A percentile compares a stretch with the other conserved stretches of the same genome.
Evolutionary conservation across 768 basidiomycete species (phyloP).

Genomic region (Leccinum variicolor): DNA sequence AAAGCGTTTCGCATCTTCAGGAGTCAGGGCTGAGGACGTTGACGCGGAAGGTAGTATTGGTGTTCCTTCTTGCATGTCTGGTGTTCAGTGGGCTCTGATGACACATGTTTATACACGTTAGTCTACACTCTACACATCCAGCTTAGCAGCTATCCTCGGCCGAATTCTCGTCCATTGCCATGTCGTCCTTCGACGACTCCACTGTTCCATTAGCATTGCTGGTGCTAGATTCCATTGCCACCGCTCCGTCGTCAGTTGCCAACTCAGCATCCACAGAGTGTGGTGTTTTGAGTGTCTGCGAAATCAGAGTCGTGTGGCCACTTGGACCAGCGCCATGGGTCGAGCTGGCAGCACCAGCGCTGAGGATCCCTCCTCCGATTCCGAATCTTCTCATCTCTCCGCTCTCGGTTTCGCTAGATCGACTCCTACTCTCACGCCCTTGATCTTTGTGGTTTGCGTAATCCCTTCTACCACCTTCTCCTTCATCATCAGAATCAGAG

Average conservation of each 20-base stretch:
- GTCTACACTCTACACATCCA: background rate
- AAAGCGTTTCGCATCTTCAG: conserved; percentile 67
- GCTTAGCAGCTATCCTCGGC: conserved; percentile 5
- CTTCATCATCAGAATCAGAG: conserved; percentile 98
- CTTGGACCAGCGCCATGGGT: conserved; percentile 78
- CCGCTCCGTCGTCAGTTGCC: conserved; percentile 17
- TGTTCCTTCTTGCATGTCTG: conserved; percentile 6
- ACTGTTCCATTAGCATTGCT: conserved; percentile 14
- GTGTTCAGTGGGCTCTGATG: conserved; percentile 9
- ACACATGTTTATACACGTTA: conserved; percentile 11
- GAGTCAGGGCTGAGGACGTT: conserved; percentile 39
- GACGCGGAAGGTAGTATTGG: conserved; percentile 3
- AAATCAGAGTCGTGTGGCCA: conserved; percentile 50
- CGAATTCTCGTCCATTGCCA: conserved; percentile 22
- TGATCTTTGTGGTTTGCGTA: conserved; percentile 56
- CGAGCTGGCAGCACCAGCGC: conserved; percentile 48
- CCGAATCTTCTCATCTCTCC: conserved; percentile 54
- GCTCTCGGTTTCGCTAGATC: conserved; percentile 42
- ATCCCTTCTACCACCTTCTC: conserved; percentile 78
- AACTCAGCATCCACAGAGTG: conserved; percentile 36
- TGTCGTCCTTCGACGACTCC: conserved; percentile 24
- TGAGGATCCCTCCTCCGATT: conserved; percentile 69
- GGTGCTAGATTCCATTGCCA: conserved; percentile 8
- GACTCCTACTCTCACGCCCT: conserved; percentile 41
- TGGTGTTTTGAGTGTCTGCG: conserved; percentile 25